Conservation (phyloP, 139 green algal species). For the Tetratostichococcus sp. region DNA sequence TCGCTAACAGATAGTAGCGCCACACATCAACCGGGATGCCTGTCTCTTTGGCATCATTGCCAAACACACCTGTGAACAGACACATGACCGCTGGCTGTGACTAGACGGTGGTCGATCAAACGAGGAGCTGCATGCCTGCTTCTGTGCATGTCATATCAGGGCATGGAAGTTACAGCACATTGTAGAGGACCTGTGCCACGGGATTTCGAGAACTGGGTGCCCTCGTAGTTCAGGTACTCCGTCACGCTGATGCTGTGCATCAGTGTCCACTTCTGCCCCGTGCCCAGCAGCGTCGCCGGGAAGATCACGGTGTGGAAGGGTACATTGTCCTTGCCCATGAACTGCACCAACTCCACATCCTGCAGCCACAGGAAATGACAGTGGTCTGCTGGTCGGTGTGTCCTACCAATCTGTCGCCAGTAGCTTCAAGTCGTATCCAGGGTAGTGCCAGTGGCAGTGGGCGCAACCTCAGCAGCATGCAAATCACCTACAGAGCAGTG, state of each 20-base stretch:
- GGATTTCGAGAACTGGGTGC: conserved; percentile 93
- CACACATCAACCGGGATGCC: conserved; percentile 79
- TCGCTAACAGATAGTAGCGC: conserved; percentile 93
- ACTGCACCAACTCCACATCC: conserved; percentile 97
- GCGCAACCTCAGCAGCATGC: too few relatives aligned
- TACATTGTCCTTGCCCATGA: conserved; percentile 99
- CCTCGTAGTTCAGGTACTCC: conserved; percentile 99
- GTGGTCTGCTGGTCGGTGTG: too few relatives aligned
- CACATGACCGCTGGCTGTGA: background rate
- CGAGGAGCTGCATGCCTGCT: too few relatives aligned
- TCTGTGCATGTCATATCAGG: too few relatives aligned
- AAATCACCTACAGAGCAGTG: too few relatives aligned
- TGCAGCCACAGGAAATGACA: too few relatives aligned
- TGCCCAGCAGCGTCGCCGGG: conserved; percentile 82
- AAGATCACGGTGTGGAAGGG: conserved; percentile 99
- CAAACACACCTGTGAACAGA: conserved; percentile 82
- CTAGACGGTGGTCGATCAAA: too few relatives aligned
- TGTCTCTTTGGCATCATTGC: conserved; percentile 86
- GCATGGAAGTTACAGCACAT: too few relatives aligned
- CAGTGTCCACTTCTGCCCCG: conserved; percentile 82
- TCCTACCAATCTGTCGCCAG: too few relatives aligned
- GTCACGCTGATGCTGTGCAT: conserved; percentile 94
- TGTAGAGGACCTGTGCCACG: conserved; percentile 69
- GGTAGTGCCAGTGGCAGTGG: background rate
- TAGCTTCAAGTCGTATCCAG: too few relatives aligned